These are phyloP conservation scores for Monosporascus sp. DNA, from an alignment of 2,329 filamentous ascomycete genomes.

Conservation along the genomic window DNA sequence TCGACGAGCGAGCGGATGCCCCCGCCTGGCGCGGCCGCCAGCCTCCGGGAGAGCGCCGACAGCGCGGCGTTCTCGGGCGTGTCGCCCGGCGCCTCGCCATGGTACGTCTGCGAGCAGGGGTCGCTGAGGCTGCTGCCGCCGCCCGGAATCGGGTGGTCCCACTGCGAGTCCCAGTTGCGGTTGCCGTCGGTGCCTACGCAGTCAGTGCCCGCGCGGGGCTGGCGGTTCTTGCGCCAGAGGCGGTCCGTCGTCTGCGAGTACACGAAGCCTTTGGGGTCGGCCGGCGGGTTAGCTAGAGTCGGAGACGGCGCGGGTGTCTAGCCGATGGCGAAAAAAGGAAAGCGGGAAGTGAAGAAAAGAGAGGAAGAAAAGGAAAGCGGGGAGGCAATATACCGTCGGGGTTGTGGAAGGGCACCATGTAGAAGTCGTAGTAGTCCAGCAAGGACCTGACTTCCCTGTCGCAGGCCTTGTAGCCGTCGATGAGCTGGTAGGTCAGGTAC, in stretches of 20 bases:
- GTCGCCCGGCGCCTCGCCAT: slow-evolving; percentile 34
- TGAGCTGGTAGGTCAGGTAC: slow-evolving; percentile 41
- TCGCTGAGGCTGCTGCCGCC: slow-evolving; percentile 41
- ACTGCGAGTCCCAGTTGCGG: slow-evolving; percentile 48
- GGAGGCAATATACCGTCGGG: slow-evolving; percentile 45
- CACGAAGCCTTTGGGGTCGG: slow-evolving; percentile 42
- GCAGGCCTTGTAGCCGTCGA: slow-evolving; percentile 35
- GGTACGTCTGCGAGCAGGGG: slow-evolving; percentile 43
- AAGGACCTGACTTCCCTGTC: slow-evolving; percentile 33
- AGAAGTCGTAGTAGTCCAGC: slow-evolving; percentile 58
- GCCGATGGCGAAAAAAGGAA: background rate
- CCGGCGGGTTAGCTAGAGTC: background rate
- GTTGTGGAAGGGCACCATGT: slow-evolving; percentile 59
- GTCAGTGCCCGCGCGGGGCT: slow-evolving; percentile 26
- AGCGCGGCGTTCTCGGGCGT: slow-evolving; percentile 43
- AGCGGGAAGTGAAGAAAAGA: background rate
- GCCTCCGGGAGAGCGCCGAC: slow-evolving; percentile 23
- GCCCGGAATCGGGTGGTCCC: slow-evolving; percentile 33
- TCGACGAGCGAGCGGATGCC: slow-evolving; percentile 54
- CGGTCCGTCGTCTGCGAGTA: slow-evolving; percentile 52
- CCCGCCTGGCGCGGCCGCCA: slow-evolving; percentile 25
- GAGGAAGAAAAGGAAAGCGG: background rate
- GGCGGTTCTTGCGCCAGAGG: slow-evolving; percentile 55
- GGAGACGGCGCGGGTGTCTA: background rate
- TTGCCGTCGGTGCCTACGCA: slow-evolving; percentile 50